Conservation (phyloP, 2,329 filamentous ascomycete species). For the Colletotrichum nymphaeae region DNA sequence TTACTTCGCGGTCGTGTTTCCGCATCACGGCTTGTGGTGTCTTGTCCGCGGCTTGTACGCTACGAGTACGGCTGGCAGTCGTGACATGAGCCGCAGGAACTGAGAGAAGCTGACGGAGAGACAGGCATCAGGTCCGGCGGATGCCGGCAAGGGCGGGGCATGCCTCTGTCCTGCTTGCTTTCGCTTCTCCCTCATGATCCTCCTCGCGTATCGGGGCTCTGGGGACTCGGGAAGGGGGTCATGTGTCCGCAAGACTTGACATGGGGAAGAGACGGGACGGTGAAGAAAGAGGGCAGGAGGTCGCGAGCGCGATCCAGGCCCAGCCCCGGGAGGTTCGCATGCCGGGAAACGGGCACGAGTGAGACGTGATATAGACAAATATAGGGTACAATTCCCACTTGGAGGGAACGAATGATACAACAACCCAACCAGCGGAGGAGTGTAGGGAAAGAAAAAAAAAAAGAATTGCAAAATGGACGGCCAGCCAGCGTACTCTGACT, state of each 20-base stretch:
- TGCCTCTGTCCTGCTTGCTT: not conserved
- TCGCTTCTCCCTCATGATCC: conserved; percentile 29
- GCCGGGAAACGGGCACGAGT: conserved; percentile 3
- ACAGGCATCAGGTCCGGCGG: conserved; percentile 13
- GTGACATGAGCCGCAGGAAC: not conserved
- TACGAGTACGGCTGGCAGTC: not conserved
- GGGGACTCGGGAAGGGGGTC: not conserved
- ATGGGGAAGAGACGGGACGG: not conserved
- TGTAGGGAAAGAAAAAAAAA: not conserved
- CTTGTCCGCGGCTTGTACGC: conserved; percentile 3
- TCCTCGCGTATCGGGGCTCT: conserved; percentile 19
- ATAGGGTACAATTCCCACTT: not conserved
- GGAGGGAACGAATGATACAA: not conserved
- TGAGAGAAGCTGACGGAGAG: not conserved
- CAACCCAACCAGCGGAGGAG: not conserved
- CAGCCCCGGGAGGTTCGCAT: conserved; percentile 2
- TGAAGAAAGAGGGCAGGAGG: not conserved
- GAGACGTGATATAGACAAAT: conserved; percentile 13
- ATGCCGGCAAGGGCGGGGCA: conserved; percentile 17
- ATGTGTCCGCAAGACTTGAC: not conserved
- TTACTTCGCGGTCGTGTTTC: not conserved
- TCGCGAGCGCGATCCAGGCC: conserved; percentile 3
- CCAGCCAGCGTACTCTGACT: not conserved
- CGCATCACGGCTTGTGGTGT: not conserved
- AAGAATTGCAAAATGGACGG: not conserved